These are phyloP conservation scores for Cryptosporidium canis DNA, from an alignment of 169 alveolate genomes.

Conservation along the genomic window DNA sequence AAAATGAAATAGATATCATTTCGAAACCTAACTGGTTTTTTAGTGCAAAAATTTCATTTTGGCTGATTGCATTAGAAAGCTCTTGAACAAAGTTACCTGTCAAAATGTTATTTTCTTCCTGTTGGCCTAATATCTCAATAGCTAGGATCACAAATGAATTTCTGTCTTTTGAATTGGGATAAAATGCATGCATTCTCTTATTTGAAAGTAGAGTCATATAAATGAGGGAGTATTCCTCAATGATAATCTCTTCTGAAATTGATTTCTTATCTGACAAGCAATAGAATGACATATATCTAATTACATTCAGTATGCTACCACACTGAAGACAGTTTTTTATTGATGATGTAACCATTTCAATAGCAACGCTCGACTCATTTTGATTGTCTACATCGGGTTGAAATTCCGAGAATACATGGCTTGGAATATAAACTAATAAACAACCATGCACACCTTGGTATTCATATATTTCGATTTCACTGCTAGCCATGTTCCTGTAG, in stretches of 20 bases:
- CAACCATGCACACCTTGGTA: not conserved
- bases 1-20: not conserved
- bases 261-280: not conserved
- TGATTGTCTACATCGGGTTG: not conserved
- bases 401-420: not conserved
- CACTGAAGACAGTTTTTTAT: slow-evolving; percentile 33
- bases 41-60: not conserved
- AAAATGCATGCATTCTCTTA: slow-evolving; percentile 1
- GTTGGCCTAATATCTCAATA: not conserved
- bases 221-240: not conserved
- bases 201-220: slow-evolving; percentile 12
- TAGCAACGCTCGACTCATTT: not conserved
- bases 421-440: slow-evolving; percentile 23
- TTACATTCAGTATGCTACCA: slow-evolving; percentile 22
- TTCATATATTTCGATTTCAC: slow-evolving; percentile 5
- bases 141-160: slow-evolving; percentile 6
- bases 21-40: not conserved
- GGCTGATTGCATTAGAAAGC: slow-evolving; percentile 25
- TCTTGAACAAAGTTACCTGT: slow-evolving; percentile 38
- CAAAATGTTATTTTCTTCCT: not conserved
- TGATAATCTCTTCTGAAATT: not conserved
- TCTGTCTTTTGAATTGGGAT: slow-evolving; percentile 10
- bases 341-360: slow-evolving; percentile 45
- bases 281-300: slow-evolving; percentile 45
- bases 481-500: slow-evolving; percentile 14